Evolutionary conservation across 352 stramenopile species (phyloP).

Genomic region (Globisporangium yorkense): DNA sequence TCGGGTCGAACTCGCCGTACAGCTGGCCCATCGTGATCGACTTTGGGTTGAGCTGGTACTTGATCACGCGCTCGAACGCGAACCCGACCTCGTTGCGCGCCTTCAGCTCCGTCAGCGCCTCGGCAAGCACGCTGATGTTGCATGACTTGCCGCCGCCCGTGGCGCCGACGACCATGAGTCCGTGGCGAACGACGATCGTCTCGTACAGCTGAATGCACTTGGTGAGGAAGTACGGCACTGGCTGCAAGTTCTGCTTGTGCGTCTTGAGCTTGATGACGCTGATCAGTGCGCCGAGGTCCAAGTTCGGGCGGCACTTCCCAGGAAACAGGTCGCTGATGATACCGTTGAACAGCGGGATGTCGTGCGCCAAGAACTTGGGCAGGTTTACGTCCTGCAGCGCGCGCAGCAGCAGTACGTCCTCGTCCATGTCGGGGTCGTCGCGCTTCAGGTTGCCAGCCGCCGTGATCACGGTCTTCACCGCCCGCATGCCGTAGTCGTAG

Average conservation of each 20-base stretch:
- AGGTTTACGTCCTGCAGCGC: slow-evolving; percentile 95
- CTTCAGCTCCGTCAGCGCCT: slow-evolving; percentile 87
- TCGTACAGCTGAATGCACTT: slow-evolving; percentile 96
- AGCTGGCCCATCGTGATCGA: slow-evolving; percentile 94
- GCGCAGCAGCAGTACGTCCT: slow-evolving; percentile 91
- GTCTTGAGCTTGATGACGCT: slow-evolving; percentile 89
- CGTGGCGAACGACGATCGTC: slow-evolving; percentile 92
- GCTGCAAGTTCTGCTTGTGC: slow-evolving; percentile 77
- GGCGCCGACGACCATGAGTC: slow-evolving; percentile 94
- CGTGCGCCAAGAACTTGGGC: slow-evolving; percentile 93
- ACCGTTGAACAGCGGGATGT: slow-evolving; percentile 94
- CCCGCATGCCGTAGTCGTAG: slow-evolving; percentile 90
- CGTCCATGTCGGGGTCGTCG: slow-evolving; percentile 88
- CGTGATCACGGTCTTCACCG: slow-evolving; percentile 88
- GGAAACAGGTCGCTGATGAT: slow-evolving; percentile 96
- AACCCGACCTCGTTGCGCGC: slow-evolving; percentile 68
- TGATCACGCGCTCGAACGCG: slow-evolving; percentile 85
- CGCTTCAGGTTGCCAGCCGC: slow-evolving; percentile 89
- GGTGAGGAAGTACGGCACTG: slow-evolving; percentile 89
- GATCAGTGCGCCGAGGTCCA: slow-evolving; percentile 85
- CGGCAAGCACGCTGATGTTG: slow-evolving; percentile 89
- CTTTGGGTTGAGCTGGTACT: slow-evolving; percentile 93
- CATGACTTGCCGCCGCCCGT: slow-evolving; percentile 88
- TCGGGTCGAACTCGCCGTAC: slow-evolving; percentile 93
- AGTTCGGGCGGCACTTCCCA: slow-evolving; percentile 80